Percentiles rank a stretch among this genome's conserved stretches.
phyloP scores from a whole-genome alignment of 1,139 yeast genomes.

The Saccharomyces pastorianus region DNA sequence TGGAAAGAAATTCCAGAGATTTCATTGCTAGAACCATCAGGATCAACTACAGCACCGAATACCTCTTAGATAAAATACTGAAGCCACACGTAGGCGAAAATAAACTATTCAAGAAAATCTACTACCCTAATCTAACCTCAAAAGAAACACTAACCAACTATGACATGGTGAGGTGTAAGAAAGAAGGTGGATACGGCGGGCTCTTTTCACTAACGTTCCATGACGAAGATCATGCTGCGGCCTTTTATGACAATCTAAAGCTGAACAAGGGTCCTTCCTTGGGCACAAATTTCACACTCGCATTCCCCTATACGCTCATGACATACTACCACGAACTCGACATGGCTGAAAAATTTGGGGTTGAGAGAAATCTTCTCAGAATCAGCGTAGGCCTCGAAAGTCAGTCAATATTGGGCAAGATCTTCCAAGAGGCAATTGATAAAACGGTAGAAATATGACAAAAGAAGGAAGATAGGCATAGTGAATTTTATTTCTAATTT shows the following conservation, averaged over 20 bases:
- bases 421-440: conserved; percentile 46
- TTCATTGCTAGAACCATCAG: conserved; percentile 59
- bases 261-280: conserved; percentile 90
- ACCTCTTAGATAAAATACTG: conserved; percentile 42
- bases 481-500: background rate
- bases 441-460: conserved; percentile 8
- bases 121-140: conserved; percentile 55
- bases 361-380: conserved; percentile 71
- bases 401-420: conserved; percentile 33
- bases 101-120: conserved; percentile 49
- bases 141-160: conserved; percentile 51
- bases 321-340: conserved; percentile 85
- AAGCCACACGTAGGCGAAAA: conserved; percentile 34
- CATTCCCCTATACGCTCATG: conserved; percentile 83
- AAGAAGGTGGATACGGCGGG: conserved; percentile 89
- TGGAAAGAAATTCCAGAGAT: conserved; percentile 91
- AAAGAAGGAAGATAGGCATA: background rate
- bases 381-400: conserved; percentile 77
- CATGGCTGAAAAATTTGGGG: conserved; percentile 78
- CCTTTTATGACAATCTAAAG: conserved; percentile 65
- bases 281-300: conserved; percentile 88
- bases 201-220: conserved; percentile 70
- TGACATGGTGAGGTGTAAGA: conserved; percentile 54
- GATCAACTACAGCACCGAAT: conserved; percentile 60
- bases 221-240: conserved; percentile 55